Conservation (phyloP, 2,329 filamentous ascomycete species). For the Pestalotiopsis sp. region DNA sequence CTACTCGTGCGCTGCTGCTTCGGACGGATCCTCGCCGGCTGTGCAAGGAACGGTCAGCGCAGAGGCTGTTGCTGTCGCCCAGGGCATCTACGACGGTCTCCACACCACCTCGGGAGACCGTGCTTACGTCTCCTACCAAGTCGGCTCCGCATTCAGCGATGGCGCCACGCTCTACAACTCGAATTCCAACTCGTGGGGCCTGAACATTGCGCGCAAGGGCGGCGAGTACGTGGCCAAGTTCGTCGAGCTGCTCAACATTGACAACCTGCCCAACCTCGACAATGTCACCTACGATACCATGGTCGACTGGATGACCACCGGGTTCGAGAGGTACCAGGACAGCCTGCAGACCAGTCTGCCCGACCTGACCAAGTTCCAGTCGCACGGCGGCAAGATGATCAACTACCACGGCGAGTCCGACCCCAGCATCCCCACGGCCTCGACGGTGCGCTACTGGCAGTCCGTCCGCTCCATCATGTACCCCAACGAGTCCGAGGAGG, state of each 20-base stretch:
- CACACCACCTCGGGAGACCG: conserved; percentile 31
- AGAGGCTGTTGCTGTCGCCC: conserved; percentile 32
- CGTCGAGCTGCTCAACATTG: conserved; percentile 37
- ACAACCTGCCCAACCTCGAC: conserved; percentile 43
- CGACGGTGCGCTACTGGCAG: conserved; percentile 58
- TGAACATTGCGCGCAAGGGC: conserved; percentile 30
- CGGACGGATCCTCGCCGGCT: conserved; percentile 28
- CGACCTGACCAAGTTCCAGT: conserved; percentile 53
- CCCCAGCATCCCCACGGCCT: conserved; percentile 51
- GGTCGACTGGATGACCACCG: conserved; percentile 51
- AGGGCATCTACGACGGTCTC: conserved; percentile 33
- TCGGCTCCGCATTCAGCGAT: conserved; percentile 31
- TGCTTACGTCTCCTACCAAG: conserved; percentile 35
- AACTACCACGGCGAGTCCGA: conserved; percentile 63
- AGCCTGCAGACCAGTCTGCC: conserved; percentile 51
- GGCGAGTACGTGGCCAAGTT: conserved; percentile 40
- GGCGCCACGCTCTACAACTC: conserved; percentile 31
- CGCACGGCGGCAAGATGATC: conserved; percentile 55
- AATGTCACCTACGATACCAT: conserved; percentile 57
- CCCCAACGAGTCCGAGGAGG: conserved; percentile 37
- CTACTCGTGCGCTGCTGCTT: conserved; percentile 30
- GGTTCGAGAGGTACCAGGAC: conserved; percentile 18
- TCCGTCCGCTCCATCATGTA: conserved; percentile 55
- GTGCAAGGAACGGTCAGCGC: conserved; percentile 33
- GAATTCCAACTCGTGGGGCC: conserved; percentile 29